These are phyloP conservation scores for Hyaloraphidium curvatum DNA, from an alignment of 192 early-diverging fungal genomes.

Conservation along the genomic window DNA sequence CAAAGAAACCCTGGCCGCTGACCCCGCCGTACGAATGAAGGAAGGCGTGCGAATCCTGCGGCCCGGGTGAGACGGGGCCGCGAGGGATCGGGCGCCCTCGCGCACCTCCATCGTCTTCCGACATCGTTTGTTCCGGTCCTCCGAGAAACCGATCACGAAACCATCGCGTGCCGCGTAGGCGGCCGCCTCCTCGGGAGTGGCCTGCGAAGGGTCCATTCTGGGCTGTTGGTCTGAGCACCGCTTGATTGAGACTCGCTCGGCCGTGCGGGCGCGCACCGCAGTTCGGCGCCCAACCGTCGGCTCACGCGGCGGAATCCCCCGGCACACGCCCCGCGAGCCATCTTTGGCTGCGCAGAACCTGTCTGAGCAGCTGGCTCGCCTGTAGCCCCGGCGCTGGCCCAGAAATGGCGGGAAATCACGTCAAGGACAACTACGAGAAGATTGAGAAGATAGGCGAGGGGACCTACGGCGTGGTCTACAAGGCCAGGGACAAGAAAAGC, in stretches of 20 bases:
- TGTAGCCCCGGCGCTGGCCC: too few species aligned
- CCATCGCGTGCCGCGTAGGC: slow-evolving; percentile 9
- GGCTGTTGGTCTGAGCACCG: too few species aligned
- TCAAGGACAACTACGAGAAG: slow-evolving; percentile 19
- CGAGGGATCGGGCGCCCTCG: background rate
- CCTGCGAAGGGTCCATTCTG: too few species aligned
- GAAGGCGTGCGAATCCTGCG: slow-evolving; percentile 75
- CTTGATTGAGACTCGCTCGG: too few species aligned
- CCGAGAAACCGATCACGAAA: slow-evolving; percentile 49
- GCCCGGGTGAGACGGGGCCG: too few species aligned
- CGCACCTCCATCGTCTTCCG: slow-evolving; percentile 82
- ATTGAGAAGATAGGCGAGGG: slow-evolving; percentile 67
- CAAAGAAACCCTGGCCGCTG: slow-evolving; percentile 71
- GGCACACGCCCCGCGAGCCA: too few species aligned
- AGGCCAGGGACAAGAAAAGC: slow-evolving; percentile 32
- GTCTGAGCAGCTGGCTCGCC: too few species aligned
- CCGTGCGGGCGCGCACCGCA: too few species aligned
- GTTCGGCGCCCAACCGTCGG: too few species aligned
- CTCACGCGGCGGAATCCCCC: too few species aligned
- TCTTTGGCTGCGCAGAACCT: too few species aligned
- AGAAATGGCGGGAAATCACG: too few species aligned
- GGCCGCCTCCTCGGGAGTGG: background rate
- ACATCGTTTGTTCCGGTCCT: slow-evolving; percentile 78
- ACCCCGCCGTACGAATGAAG: slow-evolving; percentile 65
- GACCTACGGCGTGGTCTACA: slow-evolving; percentile 68